phyloP scores from a whole-genome alignment of 768 basidiomycete species.

The Termitomyces sp. region DNA sequence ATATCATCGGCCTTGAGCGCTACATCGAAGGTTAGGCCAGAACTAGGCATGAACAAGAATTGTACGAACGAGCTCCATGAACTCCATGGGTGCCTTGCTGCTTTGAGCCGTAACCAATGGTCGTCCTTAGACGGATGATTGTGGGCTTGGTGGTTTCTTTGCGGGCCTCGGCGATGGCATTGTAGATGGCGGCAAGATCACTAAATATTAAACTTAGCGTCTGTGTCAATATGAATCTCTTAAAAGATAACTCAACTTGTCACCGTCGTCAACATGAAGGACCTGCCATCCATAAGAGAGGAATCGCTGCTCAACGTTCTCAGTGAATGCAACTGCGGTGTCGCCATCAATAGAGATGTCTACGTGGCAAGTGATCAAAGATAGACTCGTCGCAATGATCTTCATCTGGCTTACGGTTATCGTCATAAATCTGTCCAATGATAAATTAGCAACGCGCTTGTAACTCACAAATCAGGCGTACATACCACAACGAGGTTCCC shows the following conservation, averaged over 20 bases:
- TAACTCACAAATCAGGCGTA: slow-evolving; percentile 11
- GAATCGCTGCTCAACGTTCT: slow-evolving; percentile 87
- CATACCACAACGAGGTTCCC: slow-evolving; percentile 88
- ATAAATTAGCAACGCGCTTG: slow-evolving; percentile 5
- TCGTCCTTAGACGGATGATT: slow-evolving; percentile 80
- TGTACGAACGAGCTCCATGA: slow-evolving; percentile 80
- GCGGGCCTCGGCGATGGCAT: slow-evolving; percentile 74
- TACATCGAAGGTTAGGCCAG: slow-evolving; percentile 20
- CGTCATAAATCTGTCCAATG: slow-evolving; percentile 73
- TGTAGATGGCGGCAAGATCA: slow-evolving; percentile 71
- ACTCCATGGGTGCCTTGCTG: slow-evolving; percentile 91
- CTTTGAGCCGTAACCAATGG: slow-evolving; percentile 92
- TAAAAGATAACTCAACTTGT: slow-evolving; percentile 41
- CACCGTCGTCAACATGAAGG: slow-evolving; percentile 75
- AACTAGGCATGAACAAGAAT: not conserved
- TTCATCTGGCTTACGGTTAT: slow-evolving; percentile 70
- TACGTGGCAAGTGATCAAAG: slow-evolving; percentile 20
- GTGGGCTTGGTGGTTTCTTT: slow-evolving; percentile 79
- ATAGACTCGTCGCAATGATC: not conserved
- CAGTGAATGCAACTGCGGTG: slow-evolving; percentile 90
- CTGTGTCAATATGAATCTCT: not conserved
- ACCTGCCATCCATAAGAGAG: slow-evolving; percentile 93
- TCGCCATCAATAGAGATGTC: slow-evolving; percentile 97
- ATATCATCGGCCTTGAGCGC: slow-evolving; percentile 94
- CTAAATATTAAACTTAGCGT: slow-evolving; percentile 26